Evolutionary conservation across 805 yeast species (phyloP), one percentile per base, ranked within the genome.

Genomic region (Saccharomyces paradoxus): DNA sequence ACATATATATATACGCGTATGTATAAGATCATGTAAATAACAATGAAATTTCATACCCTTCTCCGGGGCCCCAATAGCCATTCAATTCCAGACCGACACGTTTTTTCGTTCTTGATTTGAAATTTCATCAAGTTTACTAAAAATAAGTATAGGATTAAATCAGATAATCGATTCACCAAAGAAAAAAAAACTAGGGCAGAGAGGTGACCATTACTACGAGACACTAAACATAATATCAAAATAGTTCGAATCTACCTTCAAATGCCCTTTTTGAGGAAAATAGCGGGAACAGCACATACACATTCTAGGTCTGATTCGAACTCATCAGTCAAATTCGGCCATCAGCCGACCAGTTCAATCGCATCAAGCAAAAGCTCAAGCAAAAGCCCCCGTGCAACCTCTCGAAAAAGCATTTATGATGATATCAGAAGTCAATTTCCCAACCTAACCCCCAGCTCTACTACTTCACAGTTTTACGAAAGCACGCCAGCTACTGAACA

Each of bases 201-300:
- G 44, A 12, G 24, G 24, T 17, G 13, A 17, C 24, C 44, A 37
- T 21, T 9, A 37, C 12, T 37, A 37, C 22, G 17, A 37, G 12
- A 37, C 17, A 7, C 3, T 4, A 37, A 37, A 9, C 17, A 8
- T 8, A 9, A 4, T 7, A 37, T 8, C 24, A 17, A 6, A 9
- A n/a, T 8, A n/a, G 24, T 37, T 10, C 12, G 24, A 37, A 4
- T 37, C 22, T 1, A 24, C 41, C n/a, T 9, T 22, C 17, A 8
- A 24, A 61, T 67, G 71, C 60, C 68, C 12, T 67, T 67, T 50
- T 55, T 62, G 26, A 63, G 56, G 53, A 65, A 65, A 57, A 59
- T 64, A 27, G 57, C 64, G 9, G 62, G 64, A 6, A 57, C 55
- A 31, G 56, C 57, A 5, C 63, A 61, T 54, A 53, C 60, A 2